phyloP scores from a whole-genome alignment of 495 filamentous ascomycete species.

The Geoglossum glabrum region DNA sequence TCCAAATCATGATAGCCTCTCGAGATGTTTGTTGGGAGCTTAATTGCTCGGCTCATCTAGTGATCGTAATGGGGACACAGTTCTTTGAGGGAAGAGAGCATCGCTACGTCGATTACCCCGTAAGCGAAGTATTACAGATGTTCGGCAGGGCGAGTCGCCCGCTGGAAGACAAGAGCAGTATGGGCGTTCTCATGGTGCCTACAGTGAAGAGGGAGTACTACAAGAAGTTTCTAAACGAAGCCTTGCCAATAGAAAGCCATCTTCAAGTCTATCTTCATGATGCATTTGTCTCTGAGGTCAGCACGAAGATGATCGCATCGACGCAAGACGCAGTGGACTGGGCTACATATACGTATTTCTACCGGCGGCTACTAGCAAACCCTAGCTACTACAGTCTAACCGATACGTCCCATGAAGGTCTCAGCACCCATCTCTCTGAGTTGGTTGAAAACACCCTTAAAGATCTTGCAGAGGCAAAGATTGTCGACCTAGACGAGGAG shows the following conservation, averaged over 20 bases:
- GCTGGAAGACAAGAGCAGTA: constrained; percentile 56
- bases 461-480: constrained; percentile 81
- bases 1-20: constrained; percentile 84
- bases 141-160: constrained; percentile 80
- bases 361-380: constrained; percentile 88
- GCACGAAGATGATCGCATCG: constrained; percentile 77
- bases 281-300: constrained; percentile 91
- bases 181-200: constrained; percentile 86
- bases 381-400: constrained; percentile 88
- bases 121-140: constrained; percentile 98
- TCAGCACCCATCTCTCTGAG: constrained; percentile 88
- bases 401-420: constrained; percentile 75
- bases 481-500: constrained; percentile 92
- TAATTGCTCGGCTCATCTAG: constrained; percentile 67
- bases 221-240: constrained; percentile 96
- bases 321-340: constrained; percentile 97
- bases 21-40: constrained; percentile 95
- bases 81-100: constrained; percentile 95
- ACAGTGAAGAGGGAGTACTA: constrained; percentile 92
- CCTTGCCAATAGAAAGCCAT: constrained; percentile 86
- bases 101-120: constrained; percentile 89
- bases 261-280: constrained; percentile 81
- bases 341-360: constrained; percentile 97
- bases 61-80: constrained; percentile 96
- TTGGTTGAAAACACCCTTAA: constrained; percentile 83